A percentile compares a stretch with the other conserved stretches of the same genome.
Conservation (phyloP, 129 eudicot genomes). For the Arctium minus region DNA sequence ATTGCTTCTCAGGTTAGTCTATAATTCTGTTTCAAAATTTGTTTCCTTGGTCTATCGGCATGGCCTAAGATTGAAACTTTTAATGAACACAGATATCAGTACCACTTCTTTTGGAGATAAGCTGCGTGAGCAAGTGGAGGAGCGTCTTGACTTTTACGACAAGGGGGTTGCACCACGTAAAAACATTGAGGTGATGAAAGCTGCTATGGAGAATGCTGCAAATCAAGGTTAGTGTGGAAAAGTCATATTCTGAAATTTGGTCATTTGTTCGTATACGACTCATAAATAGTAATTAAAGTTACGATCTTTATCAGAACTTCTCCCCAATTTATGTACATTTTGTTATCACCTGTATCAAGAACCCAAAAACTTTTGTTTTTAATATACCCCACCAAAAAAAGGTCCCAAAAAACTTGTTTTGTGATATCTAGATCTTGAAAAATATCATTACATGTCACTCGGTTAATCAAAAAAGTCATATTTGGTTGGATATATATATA, state of each 20-base stretch:
- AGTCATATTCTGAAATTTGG: not conserved
- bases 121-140: conserved; percentile 90
- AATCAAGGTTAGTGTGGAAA: conserved; percentile 44
- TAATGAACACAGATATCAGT: conserved; percentile 45
- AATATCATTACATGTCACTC: not conserved
- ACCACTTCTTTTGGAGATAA: conserved; percentile 82
- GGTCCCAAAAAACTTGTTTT: not conserved
- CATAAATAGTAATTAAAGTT: not conserved
- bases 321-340: not conserved
- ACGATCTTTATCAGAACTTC: not conserved
- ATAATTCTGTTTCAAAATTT: not conserved
- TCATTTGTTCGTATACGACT: not conserved
- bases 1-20: conserved; percentile 67
- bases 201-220: conserved; percentile 56
- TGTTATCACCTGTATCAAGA: not conserved
- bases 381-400: not conserved
- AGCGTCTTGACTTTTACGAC: conserved; percentile 84
- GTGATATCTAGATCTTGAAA: not conserved
- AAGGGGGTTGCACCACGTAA: conserved; percentile 97
- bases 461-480: not conserved
- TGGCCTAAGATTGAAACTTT: not conserved
- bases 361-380: not conserved
- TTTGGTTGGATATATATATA: not conserved
- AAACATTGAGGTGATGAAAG: conserved; percentile 89
- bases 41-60: not conserved